Conservation (phyloP, 306 rosid species). For the Quercus agrifolia region DNA sequence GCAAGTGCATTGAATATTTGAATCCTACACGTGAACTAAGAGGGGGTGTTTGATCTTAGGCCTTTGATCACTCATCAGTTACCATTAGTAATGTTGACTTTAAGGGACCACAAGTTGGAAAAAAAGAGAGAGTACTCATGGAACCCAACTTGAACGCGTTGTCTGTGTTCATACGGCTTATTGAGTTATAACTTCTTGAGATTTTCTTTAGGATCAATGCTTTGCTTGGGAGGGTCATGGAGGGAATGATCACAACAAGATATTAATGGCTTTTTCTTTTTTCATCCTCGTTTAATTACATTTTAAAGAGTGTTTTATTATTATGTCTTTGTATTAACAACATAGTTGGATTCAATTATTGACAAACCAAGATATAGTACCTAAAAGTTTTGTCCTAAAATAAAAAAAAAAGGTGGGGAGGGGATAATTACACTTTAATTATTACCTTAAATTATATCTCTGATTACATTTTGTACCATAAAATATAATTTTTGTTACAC, state of each 20-base stretch:
- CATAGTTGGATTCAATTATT: no score
- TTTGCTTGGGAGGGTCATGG: not conserved
- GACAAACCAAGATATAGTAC: no score
- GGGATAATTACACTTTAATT: no score
- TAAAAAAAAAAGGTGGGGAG: no score
- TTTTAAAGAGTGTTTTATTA: no score
- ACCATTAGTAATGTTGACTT: constrained; percentile 13
- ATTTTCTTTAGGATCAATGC: not conserved
- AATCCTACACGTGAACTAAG: constrained; percentile 91
- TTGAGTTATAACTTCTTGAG: not conserved
- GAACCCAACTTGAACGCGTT: not conserved
- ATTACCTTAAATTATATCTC: no score
- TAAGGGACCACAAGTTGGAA: constrained; percentile 61
- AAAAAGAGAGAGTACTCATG: not conserved
- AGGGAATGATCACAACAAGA: not conserved
- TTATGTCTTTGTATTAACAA: no score
- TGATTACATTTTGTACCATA: no score
- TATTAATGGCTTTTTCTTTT: not conserved
- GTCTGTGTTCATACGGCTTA: not conserved
- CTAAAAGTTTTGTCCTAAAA: no score
- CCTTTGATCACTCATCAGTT: constrained; percentile 6
- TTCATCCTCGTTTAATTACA: no score
- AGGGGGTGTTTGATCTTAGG: constrained; percentile 26
- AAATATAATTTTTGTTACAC: no score
- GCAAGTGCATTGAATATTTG: constrained; percentile 59